Conservation (phyloP, 495 filamentous ascomycete genomes). For the Talaromyces proteolyticus region DNA sequence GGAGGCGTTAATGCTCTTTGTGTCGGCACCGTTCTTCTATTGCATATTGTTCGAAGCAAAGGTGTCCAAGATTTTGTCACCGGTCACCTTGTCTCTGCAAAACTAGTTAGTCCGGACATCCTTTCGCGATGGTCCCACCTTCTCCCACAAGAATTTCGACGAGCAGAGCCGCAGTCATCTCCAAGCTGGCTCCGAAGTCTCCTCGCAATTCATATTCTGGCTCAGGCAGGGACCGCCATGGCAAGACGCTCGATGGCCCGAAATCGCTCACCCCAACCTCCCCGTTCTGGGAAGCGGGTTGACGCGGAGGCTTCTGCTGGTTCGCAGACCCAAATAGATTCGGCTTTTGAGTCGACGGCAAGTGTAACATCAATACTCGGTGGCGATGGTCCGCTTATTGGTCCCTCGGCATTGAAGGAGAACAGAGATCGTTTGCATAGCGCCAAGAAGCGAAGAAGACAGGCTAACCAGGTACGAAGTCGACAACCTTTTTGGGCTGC, state of each 20-base stretch:
- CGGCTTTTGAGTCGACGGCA: constrained; percentile 36
- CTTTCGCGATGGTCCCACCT: constrained; percentile 38
- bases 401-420: constrained; percentile 40
- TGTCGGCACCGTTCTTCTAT: constrained; percentile 67
- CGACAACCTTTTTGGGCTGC: constrained; percentile 93
- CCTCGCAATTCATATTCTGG: constrained; percentile 83
- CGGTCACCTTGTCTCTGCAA: constrained; percentile 37
- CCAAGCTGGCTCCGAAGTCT: constrained; percentile 54
- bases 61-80: constrained; percentile 48
- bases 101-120: constrained; percentile 38
- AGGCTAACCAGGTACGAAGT: constrained; percentile 82
- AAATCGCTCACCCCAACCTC: constrained; percentile 38
- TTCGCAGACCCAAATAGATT: constrained; percentile 39
- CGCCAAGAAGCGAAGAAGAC: constrained; percentile 80
- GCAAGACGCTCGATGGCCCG: constrained; percentile 46
- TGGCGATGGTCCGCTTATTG: constrained; percentile 46
- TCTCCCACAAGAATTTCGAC: constrained; percentile 36
- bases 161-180: constrained; percentile 39
- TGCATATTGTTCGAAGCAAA: constrained; percentile 59
- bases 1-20: constrained; percentile 69
- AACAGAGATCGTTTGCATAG: constrained; percentile 49
- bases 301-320: constrained; percentile 54
- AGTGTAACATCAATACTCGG: constrained; percentile 42
- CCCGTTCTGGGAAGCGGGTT: constrained; percentile 38
- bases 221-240: constrained; percentile 61